Evolutionary conservation across 2,329 filamentous ascomycete genomes (phyloP), one percentile per base, ranked within the genome.

Genomic region (Immersiporthe knoxdaviesiana): DNA sequence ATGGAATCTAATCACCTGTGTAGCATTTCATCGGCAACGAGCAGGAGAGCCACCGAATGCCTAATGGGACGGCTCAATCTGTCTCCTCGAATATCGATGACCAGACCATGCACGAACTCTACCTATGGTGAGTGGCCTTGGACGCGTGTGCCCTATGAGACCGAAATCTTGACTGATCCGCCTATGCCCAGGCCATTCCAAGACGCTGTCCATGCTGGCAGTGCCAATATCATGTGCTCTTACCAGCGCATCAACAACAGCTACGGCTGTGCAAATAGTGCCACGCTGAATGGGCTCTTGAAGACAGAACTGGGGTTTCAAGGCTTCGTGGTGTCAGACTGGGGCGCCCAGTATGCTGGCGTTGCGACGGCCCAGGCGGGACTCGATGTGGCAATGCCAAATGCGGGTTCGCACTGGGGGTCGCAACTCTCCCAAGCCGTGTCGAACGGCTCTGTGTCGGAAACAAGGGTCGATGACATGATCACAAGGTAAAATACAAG

Each of bases 301-400:
- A 93, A 88, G 75, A 83, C 81, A 1, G 86, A 88, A 71, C 81
- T 89, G 0, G 87, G 85, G 2, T 89, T 88, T 72, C 83, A 85
- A 77, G 91, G 91, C 0, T 92, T 90, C 72, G 85, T 92, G 1
- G 85, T 90, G 54, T 84, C 86, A 0, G 91, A 93, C 75, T 93
- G 90, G 89, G 77, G 79, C 41, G 91, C 89, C 1, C 89, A 91
- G 67, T 89, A 91, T 72, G 81, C 87, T 0, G 90, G 90, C 47
- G 85, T 90, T 14, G 84, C 84, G 0, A 85, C 84, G 5, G 84
- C 90, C 1, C 79, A 90, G 67, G 88, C 90, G 3, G 92, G 91
- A 37, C 77, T 94, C 37, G 91, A 93, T 75, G 88, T 92, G 85
- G 86, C 85, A 14, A 93, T 93, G 91, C 90, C 90, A 0, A 78